Conservation (phyloP, 305 asterid genomes). For the Nicotiana rustica region DNA sequence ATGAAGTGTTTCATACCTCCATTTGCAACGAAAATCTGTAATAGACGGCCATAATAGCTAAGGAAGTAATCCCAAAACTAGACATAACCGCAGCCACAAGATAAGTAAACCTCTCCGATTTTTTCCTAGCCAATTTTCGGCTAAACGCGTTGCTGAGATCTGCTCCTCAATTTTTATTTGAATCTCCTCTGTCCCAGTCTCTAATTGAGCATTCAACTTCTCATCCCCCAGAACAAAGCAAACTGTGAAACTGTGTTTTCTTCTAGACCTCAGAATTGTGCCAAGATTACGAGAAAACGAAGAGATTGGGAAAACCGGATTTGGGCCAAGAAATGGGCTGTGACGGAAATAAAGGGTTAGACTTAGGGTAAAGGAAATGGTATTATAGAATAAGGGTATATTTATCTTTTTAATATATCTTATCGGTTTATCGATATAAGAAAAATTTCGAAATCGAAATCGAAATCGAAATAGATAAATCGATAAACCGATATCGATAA, state of each 20-base stretch:
- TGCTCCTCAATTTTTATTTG: constrained; percentile 47
- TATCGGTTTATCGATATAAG: no score
- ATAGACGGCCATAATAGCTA: constrained; percentile 84
- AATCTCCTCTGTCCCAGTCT: constrained; percentile 40
- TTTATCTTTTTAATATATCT: no score
- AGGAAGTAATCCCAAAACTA: constrained; percentile 79
- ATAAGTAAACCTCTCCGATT: constrained; percentile 84
- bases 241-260: constrained; percentile 56
- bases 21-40: constrained; percentile 88
- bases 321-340: no score
- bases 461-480: no score
- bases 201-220: constrained; percentile 42
- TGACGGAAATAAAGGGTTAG: neutral
- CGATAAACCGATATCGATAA: no score
- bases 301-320: no score
- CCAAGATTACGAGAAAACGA: no score
- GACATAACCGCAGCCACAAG: constrained; percentile 34
- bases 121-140: constrained; percentile 71
- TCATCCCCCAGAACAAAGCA: constrained; percentile 71
- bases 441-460: no score
- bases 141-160: constrained; percentile 49
- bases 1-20: constrained; percentile 60
- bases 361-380: no score
- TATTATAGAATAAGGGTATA: no score
- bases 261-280: neutral